Evolutionary conservation across 2,329 filamentous ascomycete genomes (phyloP).

Genomic region (Talaromyces amestolkiae): DNA sequence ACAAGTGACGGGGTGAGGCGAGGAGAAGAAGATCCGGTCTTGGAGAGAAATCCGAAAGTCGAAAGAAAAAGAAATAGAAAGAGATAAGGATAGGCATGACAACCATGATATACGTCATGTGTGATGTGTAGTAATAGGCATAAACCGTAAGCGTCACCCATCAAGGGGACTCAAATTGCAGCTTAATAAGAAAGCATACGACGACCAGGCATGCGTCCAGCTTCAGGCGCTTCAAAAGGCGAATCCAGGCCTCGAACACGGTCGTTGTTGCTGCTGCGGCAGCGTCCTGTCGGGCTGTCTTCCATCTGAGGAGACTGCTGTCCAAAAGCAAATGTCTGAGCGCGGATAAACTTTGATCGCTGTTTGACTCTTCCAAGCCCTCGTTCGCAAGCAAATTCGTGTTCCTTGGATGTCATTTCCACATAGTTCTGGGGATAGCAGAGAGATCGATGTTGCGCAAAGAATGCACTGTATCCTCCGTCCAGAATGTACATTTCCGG

Average conservation of each 20-base stretch:
- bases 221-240: slow-evolving; percentile 37
- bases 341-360: slow-evolving; percentile 77
- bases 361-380: slow-evolving; percentile 92
- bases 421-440: slow-evolving; percentile 96
- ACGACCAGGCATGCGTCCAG: slow-evolving; percentile 38
- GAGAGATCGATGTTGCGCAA: slow-evolving; percentile 69
- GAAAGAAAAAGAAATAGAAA: slow-evolving; percentile 21
- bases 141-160: slow-evolving; percentile 24
- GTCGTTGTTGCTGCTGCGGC: slow-evolving; percentile 36
- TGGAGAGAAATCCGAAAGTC: slow-evolving; percentile 20
- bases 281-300: slow-evolving; percentile 59
- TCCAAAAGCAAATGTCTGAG: slow-evolving; percentile 94
- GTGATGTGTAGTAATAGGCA: slow-evolving; percentile 20
- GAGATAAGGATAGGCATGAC: slow-evolving; percentile 17
- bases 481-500: slow-evolving; percentile 97
- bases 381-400: slow-evolving; percentile 88
- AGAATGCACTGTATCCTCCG: slow-evolving; percentile 94
- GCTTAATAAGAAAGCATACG: slow-evolving; percentile 42
- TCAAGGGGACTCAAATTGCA: background rate
- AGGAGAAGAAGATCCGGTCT: slow-evolving; percentile 7
- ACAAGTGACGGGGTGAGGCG: slow-evolving; percentile 1
- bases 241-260: slow-evolving; percentile 34
- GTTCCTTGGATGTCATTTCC: slow-evolving; percentile 90
- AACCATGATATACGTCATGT: slow-evolving; percentile 20
- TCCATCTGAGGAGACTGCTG: slow-evolving; percentile 62